These are phyloP conservation scores for Vaccinium darrowii DNA, from an alignment of 148 eudicot species.

Conservation along the genomic window DNA sequence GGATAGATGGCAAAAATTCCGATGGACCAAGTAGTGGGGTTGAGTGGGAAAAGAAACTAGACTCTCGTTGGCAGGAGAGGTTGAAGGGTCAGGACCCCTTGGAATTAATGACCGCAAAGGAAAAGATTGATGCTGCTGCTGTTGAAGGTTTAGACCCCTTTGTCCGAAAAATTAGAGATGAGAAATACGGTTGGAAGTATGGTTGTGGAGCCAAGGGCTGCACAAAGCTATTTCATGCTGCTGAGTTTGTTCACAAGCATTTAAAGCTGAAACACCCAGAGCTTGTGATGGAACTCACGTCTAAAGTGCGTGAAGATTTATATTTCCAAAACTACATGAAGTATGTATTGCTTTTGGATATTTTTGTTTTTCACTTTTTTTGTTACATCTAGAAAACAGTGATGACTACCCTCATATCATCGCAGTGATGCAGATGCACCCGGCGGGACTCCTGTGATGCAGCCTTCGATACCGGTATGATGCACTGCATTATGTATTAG, in stretches of 20 bases:
- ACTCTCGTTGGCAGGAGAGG: conserved; percentile 85
- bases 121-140: conserved; percentile 91
- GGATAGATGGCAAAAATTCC: conserved; percentile 67
- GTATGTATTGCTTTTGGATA: conserved; percentile 39
- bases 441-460: conserved; percentile 94
- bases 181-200: conserved; percentile 99
- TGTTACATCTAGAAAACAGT: neutral
- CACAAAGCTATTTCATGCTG: conserved; percentile 96
- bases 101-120: conserved; percentile 92
- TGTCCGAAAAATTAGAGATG: conserved; percentile 96
- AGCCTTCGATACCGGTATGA: conserved; percentile 72
- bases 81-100: conserved; percentile 74
- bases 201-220: conserved; percentile 99
- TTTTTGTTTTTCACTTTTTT: neutral
- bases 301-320: conserved; percentile 94
- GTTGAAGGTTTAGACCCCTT: conserved; percentile 83
- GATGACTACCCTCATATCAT: conserved; percentile 15
- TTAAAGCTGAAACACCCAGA: conserved; percentile 91
- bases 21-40: conserved; percentile 41
- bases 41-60: conserved; percentile 95
- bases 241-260: conserved; percentile 97
- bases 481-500: neutral
- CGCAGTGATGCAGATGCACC: conserved; percentile 92
- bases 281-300: conserved; percentile 66
- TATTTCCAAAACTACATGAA: conserved; percentile 96